phyloP scores from a whole-genome alignment of 2,329 filamentous ascomycete genomes.

The Pseudogymnoascus sp. region DNA sequence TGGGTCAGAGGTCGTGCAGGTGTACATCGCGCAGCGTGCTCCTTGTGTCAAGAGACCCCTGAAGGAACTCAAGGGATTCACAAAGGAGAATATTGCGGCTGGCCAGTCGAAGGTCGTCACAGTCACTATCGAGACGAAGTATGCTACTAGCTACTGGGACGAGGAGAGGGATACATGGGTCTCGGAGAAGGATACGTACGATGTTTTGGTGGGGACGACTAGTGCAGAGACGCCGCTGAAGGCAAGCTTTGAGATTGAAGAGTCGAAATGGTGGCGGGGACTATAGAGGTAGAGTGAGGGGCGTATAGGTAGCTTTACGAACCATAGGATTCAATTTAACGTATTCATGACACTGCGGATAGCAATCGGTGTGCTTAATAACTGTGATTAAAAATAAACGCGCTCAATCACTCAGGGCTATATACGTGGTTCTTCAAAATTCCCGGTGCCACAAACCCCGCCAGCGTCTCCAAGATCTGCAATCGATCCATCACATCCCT shows the following conservation, averaged over 20 bases:
- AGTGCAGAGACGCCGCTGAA: conserved; percentile 46
- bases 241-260: conserved; percentile 48
- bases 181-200: conserved; percentile 59
- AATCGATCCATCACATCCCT: conserved; percentile 16
- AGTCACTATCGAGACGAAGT: conserved; percentile 55
- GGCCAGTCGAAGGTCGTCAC: conserved; percentile 52
- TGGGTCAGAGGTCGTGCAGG: conserved; percentile 52
- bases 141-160: conserved; percentile 64
- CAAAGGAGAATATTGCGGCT: conserved; percentile 55
- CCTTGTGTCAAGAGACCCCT: conserved; percentile 47
- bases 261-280: conserved; percentile 63
- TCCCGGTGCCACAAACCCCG: background rate
- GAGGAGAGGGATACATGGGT: conserved; percentile 61
- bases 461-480: conserved; percentile 13
- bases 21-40: conserved; percentile 49
- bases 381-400: background rate
- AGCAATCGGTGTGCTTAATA: background rate
- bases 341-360: background rate
- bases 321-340: background rate
- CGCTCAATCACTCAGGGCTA: background rate
- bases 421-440: background rate
- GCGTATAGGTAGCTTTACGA: background rate
- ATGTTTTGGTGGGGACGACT: conserved; percentile 53
- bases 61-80: conserved; percentile 60
- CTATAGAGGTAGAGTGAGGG: conserved; percentile 34